Conservation (phyloP, 129 eudicot species). For the Ambrosia artemisiifolia region DNA sequence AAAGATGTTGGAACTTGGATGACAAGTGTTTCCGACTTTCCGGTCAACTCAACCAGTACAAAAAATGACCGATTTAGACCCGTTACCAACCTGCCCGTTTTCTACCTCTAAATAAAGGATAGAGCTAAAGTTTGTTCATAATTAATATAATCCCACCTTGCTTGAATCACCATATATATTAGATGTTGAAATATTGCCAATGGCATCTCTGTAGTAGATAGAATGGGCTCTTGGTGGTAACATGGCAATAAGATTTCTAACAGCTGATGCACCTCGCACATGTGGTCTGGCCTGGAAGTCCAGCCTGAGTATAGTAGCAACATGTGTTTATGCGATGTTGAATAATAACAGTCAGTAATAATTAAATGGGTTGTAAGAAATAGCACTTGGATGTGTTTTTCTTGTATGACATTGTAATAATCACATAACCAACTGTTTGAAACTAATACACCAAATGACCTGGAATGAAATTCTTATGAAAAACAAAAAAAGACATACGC, state of each 20-base stretch:
- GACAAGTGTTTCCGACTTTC: neutral
- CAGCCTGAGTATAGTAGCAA: slow-evolving; percentile 48
- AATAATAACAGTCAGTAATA: neutral
- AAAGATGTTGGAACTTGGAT: neutral
- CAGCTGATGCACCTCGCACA: slow-evolving; percentile 73
- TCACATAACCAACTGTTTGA: neutral
- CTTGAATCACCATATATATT: slow-evolving; percentile 58
- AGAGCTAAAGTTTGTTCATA: neutral
- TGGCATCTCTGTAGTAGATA: slow-evolving; percentile 87
- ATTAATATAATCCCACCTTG: slow-evolving; percentile 43
- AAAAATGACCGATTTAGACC: neutral
- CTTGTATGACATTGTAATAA: neutral
- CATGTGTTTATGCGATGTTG: neutral
- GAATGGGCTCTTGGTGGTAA: slow-evolving; percentile 92
- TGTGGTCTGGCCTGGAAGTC: slow-evolving; percentile 73
- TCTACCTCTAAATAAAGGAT: neutral
- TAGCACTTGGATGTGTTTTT: neutral
- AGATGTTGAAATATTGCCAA: slow-evolving; percentile 98
- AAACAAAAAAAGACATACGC: neutral
- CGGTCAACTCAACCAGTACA: neutral
- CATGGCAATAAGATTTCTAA: slow-evolving; percentile 68
- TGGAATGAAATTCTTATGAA: neutral
- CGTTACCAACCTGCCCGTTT: neutral
- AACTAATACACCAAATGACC: neutral
- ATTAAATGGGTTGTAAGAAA: neutral